These are phyloP conservation scores for Fusarium equiseti DNA, from an alignment of 2,329 filamentous ascomycete genomes.

Conservation along the genomic window DNA sequence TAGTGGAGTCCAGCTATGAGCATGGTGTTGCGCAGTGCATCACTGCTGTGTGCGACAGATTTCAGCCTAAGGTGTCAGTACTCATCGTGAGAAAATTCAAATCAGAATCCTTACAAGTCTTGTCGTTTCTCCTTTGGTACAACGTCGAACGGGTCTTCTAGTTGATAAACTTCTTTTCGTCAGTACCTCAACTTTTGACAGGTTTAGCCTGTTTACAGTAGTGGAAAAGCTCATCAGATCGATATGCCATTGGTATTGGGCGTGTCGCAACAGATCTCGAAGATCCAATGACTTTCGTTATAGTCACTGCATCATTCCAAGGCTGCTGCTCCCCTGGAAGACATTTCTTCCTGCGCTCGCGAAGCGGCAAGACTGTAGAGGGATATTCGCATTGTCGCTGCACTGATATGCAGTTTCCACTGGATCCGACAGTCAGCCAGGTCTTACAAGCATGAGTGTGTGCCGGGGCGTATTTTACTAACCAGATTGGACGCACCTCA, in stretches of 20 bases:
- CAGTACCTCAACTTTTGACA: neutral
- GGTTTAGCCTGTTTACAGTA: constrained; percentile 29
- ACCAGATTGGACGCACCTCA: constrained; percentile 38
- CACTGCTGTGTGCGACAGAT: constrained; percentile 10
- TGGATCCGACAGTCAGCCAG: neutral
- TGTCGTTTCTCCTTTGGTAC: constrained; percentile 11
- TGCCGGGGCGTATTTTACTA: neutral
- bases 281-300: constrained; percentile 14
- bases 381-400: constrained; percentile 29
- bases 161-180: neutral
- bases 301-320: constrained; percentile 11
- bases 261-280: constrained; percentile 5
- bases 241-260: constrained; percentile 37
- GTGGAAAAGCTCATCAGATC: constrained; percentile 39
- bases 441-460: too few species aligned
- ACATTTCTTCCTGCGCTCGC: constrained; percentile 31
- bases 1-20: constrained; percentile 42
- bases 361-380: constrained; percentile 23
- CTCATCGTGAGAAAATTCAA: accelerated
- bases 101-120: neutral
- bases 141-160: constrained; percentile 12
- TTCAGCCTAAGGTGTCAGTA: constrained; percentile 7
- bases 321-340: constrained; percentile 41
- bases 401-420: constrained; percentile 22
- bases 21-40: constrained; percentile 36